Evolutionary conservation across 768 basidiomycete genomes (phyloP).

Genomic region (Pholiota conissans): DNA sequence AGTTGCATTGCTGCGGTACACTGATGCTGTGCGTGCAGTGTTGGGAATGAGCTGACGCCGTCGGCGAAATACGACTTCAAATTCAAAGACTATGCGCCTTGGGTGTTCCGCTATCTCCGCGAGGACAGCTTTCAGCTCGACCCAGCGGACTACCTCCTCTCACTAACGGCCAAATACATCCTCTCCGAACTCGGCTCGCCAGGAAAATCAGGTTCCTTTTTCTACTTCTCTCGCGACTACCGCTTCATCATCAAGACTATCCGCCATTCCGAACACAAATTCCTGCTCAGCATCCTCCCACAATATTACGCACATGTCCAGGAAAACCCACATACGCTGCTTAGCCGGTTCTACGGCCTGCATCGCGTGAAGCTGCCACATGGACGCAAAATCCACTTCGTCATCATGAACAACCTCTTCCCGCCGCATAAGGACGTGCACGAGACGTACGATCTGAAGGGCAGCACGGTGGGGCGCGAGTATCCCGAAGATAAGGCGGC

Average conservation of each 20-base stretch:
- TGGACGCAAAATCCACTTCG: slow-evolving; percentile 96
- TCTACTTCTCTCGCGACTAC: slow-evolving; percentile 98
- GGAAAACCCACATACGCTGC: slow-evolving; percentile 88
- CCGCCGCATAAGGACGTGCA: slow-evolving; percentile 97
- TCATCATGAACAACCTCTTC: slow-evolving; percentile 99
- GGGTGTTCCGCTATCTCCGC: slow-evolving; percentile 94
- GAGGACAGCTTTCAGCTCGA: slow-evolving; percentile 95
- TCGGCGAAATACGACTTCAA: slow-evolving; percentile 99
- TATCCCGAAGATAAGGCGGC: slow-evolving; percentile 84
- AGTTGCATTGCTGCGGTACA: neutral
- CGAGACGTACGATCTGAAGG: slow-evolving; percentile 97
- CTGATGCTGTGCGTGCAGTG: slow-evolving; percentile 39
- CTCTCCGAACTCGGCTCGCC: slow-evolving; percentile 97
- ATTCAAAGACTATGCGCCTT: slow-evolving; percentile 99
- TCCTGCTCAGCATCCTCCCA: slow-evolving; percentile 80
- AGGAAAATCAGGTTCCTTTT: slow-evolving; percentile 98
- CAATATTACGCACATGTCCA: slow-evolving; percentile 85
- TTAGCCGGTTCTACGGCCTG: slow-evolving; percentile 94
- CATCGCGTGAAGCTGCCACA: slow-evolving; percentile 96
- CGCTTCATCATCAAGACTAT: slow-evolving; percentile 99
- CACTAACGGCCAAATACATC: slow-evolving; percentile 96
- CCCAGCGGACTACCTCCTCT: slow-evolving; percentile 96
- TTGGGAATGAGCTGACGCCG: slow-evolving; percentile 97
- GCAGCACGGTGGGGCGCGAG: slow-evolving; percentile 85
- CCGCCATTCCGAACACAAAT: slow-evolving; percentile 91